A percentile compares a stretch with the other conserved stretches of the same genome.
Evolutionary conservation across 768 basidiomycete species (phyloP).

Genomic region (Lactarius pseudohatsudake): DNA sequence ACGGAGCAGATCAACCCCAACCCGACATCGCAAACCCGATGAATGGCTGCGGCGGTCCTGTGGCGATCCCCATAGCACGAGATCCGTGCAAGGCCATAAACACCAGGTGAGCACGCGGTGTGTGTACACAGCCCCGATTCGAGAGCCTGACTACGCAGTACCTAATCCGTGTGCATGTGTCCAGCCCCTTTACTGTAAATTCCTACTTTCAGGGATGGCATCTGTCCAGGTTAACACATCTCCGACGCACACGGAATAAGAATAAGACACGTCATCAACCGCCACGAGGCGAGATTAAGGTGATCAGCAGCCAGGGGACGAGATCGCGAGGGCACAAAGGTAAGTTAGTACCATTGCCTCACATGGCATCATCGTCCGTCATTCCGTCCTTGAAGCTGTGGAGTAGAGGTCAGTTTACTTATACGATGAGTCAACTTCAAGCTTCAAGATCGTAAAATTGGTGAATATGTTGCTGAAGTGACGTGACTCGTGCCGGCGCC

Average conservation of each 20-base stretch:
- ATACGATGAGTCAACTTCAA: not conserved
- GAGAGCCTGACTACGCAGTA: not conserved
- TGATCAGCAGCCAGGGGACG: conserved; percentile 3
- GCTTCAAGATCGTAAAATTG: not conserved
- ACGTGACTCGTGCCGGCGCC: not conserved
- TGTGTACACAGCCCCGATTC: not conserved
- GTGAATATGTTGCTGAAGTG: not conserved
- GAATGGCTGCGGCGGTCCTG: not conserved
- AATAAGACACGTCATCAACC: not conserved
- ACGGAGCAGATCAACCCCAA: conserved; percentile 3
- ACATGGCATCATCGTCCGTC: not conserved
- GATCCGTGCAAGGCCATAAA: not conserved
- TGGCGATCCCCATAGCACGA: not conserved
- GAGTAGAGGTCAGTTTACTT: not conserved
- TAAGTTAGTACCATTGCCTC: not conserved
- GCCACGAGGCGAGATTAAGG: conserved; percentile 6
- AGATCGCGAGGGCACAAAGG: not conserved
- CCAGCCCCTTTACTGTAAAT: not conserved
- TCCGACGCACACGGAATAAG: conserved; percentile 18
- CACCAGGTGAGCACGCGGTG: not conserved
- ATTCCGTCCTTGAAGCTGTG: not conserved
- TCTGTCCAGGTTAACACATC: not conserved
- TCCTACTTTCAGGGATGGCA: not conserved
- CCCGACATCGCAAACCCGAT: not conserved
- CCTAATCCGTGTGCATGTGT: not conserved